Evolutionary conservation across 2,329 filamentous ascomycete species (phyloP).

Genomic region (Cytospora paraplurivora): DNA sequence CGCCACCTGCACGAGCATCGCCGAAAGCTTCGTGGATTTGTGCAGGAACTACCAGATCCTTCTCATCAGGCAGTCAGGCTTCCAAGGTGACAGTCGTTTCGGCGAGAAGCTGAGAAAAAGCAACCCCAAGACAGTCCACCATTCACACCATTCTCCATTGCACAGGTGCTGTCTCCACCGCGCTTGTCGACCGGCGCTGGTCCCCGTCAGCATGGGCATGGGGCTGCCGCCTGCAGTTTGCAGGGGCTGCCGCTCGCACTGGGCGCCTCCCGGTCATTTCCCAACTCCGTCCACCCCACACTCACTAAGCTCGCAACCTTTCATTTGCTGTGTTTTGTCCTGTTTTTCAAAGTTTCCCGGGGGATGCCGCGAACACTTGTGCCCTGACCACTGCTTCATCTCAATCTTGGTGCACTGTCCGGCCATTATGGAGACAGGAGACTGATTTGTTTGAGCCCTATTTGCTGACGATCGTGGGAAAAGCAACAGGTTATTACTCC

Average conservation of each 20-base stretch:
- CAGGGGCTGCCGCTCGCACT: conserved; percentile 31
- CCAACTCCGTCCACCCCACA: conserved; percentile 28
- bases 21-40: conserved; percentile 16
- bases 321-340: conserved; percentile 25
- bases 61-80: neutral
- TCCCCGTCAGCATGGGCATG: conserved; percentile 25
- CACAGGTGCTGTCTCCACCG: conserved; percentile 26
- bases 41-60: conserved; percentile 11
- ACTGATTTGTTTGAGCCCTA: conserved; percentile 21
- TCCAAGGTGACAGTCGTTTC: conserved; percentile 22
- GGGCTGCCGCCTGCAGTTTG: conserved; percentile 24
- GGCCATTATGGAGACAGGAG: conserved; percentile 12
- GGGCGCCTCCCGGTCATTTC: conserved; percentile 33
- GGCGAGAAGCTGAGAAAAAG: conserved; percentile 25
- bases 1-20: conserved; percentile 15
- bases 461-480: conserved; percentile 25
- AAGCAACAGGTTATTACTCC: conserved; percentile 8
- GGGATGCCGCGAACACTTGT: conserved; percentile 19
- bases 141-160: conserved; percentile 29
- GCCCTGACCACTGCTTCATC: conserved; percentile 22
- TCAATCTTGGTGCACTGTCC: conserved; percentile 18
- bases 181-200: conserved; percentile 29
- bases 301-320: conserved; percentile 9
- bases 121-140: conserved; percentile 22
- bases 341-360: conserved; percentile 23